Evolutionary conservation across 352 stramenopile genomes (phyloP), one percentile per base, ranked within the genome.

Genomic region (Phytophthora tubulina): DNA sequence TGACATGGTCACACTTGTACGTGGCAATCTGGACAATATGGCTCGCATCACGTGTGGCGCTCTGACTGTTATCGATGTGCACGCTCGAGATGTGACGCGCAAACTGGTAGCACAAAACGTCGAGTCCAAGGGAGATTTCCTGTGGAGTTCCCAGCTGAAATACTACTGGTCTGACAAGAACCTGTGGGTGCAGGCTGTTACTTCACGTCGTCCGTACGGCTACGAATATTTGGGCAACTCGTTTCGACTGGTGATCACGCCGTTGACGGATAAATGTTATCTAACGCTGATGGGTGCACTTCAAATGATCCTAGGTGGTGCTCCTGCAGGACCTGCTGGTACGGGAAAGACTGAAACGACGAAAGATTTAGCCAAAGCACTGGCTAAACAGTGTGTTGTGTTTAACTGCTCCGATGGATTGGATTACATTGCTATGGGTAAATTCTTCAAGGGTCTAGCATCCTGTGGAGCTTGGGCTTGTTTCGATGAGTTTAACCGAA

Each of bases 151-250:
- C 52, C 84, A 96, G 61, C 70, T 96, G 8, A 91, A 95, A 57
- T 99, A 98, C 65, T 99, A 98, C 78, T 99, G 95, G 96, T 87
- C 93, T 6, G 89, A 90, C 41, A 79, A 69, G 10, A 91, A 98
- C 64, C 48, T 98, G 13, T 96, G 82, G 81, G 89, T 92, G 5
- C 86, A 98, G 63, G 94, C 97, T 57, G 92, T 98, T 32, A 96
- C 94, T 30, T 95, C 94, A 6, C 78, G 89, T 0, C 83, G 96
- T 5, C 91, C 90, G 5, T 99, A 99, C 72, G 96, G 93, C 7
- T 99, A 99, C 72, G 96, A 99, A 75, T 99, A 99, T 75, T 73
- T 99, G n/a, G 96, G 96, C 6, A 99, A 99, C 64, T 97, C 92
- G 39, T 98, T 98, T 49, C 86, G 96, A 8, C 80, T 99, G 2